These are phyloP conservation scores for Lagerstroemia speciosa DNA, from an alignment of 345 rosid species.

Conservation along the genomic window DNA sequence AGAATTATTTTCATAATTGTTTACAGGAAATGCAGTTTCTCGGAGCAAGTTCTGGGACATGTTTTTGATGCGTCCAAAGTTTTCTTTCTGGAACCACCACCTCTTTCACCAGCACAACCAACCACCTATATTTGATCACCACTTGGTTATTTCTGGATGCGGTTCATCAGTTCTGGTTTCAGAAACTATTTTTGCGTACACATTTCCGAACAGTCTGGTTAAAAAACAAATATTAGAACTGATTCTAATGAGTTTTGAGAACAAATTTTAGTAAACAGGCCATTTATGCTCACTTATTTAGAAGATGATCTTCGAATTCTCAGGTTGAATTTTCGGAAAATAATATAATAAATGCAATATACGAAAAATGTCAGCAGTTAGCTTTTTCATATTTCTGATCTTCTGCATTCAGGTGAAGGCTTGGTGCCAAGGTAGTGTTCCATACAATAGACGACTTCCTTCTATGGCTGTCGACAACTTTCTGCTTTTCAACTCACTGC, in stretches of 20 bases:
- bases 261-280: background rate
- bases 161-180: too few species aligned
- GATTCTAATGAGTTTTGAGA: background rate
- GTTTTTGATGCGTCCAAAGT: background rate
- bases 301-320: background rate
- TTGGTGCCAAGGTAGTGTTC: slow-evolving; percentile 78
- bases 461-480: slow-evolving; percentile 28
- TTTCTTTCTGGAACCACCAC: background rate
- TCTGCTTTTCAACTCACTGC: background rate
- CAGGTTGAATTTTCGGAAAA: background rate
- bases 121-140: too few species aligned
- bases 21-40: background rate
- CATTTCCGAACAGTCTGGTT: background rate
- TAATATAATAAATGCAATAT: background rate
- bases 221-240: background rate
- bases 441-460: slow-evolving; percentile 84
- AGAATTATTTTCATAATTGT: too few species aligned
- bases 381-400: background rate
- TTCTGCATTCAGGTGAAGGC: slow-evolving; percentile 53
- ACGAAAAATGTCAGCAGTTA: too few species aligned
- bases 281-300: background rate
- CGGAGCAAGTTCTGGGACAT: background rate
- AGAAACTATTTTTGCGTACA: too few species aligned
- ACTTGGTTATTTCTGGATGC: too few species aligned
- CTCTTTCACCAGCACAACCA: background rate